Percentiles rank a stretch among this genome's conserved stretches.
Evolutionary conservation across 2,329 filamentous ascomycete genomes (phyloP).

Genomic region (Diaporthe sp.): DNA sequence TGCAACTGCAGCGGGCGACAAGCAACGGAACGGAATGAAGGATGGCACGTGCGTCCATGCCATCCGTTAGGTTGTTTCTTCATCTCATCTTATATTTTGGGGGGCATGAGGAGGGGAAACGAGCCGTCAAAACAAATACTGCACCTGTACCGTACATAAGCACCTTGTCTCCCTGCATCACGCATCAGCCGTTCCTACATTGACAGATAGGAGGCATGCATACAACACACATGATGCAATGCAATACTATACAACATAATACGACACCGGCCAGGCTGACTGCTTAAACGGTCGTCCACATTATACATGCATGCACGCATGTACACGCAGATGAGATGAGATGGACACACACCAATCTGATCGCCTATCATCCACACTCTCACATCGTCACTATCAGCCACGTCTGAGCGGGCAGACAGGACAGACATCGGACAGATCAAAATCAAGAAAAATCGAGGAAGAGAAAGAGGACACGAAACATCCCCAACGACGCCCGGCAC

Average conservation of each 20-base stretch:
- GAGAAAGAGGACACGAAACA: background rate
- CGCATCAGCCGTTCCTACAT: background rate
- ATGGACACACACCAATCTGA: background rate
- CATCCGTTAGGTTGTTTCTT: constrained; percentile 45
- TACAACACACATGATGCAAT: constrained; percentile 3
- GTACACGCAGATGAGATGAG: background rate
- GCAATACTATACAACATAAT: constrained; percentile 1
- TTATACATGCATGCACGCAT: background rate
- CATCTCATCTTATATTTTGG: constrained; percentile 13
- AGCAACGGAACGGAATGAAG: constrained; percentile 24
- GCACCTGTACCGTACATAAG: background rate
- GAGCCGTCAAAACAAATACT: background rate
- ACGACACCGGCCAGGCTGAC: background rate
- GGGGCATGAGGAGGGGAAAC: background rate
- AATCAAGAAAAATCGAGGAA: background rate
- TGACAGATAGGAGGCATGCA: background rate
- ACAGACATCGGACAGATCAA: background rate
- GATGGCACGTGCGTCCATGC: constrained; percentile 57
- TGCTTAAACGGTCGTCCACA: background rate
- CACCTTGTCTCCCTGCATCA: constrained; percentile 2
- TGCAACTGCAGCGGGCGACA: background rate
- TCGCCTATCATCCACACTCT: background rate
- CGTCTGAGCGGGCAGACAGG: background rate
- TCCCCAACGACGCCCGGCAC: background rate
- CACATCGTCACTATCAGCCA: background rate